phyloP scores from a whole-genome alignment of 208 protist genomes.

The Willaertia magna region DNA sequence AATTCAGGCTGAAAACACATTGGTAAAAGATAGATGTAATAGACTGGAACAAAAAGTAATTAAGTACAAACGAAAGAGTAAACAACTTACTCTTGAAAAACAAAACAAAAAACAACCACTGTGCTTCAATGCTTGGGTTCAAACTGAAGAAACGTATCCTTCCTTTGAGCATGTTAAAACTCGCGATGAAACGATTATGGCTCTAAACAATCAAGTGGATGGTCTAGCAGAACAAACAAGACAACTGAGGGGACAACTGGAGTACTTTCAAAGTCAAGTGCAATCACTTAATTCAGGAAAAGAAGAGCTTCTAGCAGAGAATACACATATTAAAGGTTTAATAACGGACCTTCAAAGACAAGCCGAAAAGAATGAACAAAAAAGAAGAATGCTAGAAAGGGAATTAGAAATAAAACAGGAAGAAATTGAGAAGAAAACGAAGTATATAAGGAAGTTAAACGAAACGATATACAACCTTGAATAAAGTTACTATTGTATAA shows the following conservation, averaged over 20 bases:
- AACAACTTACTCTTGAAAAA: neutral
- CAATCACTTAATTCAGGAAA: neutral
- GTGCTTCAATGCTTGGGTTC: neutral
- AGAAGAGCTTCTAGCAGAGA: neutral
- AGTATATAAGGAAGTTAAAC: neutral
- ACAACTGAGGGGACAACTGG: neutral
- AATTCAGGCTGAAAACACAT: neutral
- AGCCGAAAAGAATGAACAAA: neutral
- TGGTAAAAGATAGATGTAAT: neutral
- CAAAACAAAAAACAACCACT: neutral
- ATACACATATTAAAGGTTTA: neutral
- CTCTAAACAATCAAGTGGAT: neutral
- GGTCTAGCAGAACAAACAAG: neutral
- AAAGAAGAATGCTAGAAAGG: neutral
- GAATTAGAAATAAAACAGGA: neutral
- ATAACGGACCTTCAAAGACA: neutral
- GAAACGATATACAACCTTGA: neutral
- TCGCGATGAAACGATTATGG: neutral
- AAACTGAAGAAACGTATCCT: neutral
- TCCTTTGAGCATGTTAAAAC: neutral
- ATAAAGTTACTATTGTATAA: neutral
- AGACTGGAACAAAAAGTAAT: neutral
- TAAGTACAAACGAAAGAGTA: neutral
- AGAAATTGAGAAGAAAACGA: neutral
- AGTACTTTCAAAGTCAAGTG: neutral